Conservation (phyloP, 2,329 filamentous ascomycete genomes). For the Fusarium paranaense region DNA sequence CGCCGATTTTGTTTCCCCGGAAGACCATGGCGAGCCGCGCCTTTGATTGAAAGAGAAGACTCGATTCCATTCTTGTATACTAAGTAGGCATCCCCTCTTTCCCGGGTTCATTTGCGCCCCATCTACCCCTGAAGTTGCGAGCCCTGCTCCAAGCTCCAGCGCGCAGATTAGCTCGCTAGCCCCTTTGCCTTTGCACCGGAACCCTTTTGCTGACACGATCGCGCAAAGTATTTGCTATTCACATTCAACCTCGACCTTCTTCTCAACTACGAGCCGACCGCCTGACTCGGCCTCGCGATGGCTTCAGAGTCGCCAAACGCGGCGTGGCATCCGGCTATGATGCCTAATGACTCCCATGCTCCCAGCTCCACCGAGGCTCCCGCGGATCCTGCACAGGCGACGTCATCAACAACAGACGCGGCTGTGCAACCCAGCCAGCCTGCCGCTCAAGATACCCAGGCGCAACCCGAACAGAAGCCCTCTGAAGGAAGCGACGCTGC, state of each 20-base stretch:
- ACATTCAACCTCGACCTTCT: slow-evolving; percentile 30
- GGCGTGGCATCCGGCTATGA: slow-evolving; percentile 56
- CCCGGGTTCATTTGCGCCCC: background rate
- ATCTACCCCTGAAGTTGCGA: slow-evolving; percentile 38
- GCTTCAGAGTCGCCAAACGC: slow-evolving; percentile 50
- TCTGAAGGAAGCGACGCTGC: slow-evolving; percentile 8
- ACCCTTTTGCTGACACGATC: slow-evolving; percentile 41
- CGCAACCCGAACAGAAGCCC: slow-evolving; percentile 17
- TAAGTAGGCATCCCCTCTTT: slow-evolving; percentile 36
- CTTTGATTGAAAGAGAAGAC: slow-evolving; percentile 26
- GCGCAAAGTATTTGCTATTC: slow-evolving; percentile 37
- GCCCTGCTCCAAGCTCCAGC: slow-evolving; percentile 25
- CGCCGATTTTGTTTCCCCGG: slow-evolving; percentile 17
- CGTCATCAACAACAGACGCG: slow-evolving; percentile 35
- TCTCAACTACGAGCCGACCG: slow-evolving; percentile 23
- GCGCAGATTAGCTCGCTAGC: slow-evolving; percentile 37
- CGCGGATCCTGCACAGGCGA: slow-evolving; percentile 31
- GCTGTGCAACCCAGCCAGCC: slow-evolving; percentile 15
- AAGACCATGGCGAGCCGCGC: slow-evolving; percentile 38
- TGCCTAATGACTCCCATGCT: slow-evolving; percentile 50
- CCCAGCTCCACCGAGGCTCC: slow-evolving; percentile 31
- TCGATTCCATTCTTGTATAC: slow-evolving; percentile 41
- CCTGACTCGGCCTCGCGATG: slow-evolving; percentile 48
- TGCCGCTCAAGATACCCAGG: slow-evolving; percentile 20
- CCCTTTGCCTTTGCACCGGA: slow-evolving; percentile 43